phyloP scores from a whole-genome alignment of 2,329 filamentous ascomycete species.

The Tolypocladium ophioglossoides region DNA sequence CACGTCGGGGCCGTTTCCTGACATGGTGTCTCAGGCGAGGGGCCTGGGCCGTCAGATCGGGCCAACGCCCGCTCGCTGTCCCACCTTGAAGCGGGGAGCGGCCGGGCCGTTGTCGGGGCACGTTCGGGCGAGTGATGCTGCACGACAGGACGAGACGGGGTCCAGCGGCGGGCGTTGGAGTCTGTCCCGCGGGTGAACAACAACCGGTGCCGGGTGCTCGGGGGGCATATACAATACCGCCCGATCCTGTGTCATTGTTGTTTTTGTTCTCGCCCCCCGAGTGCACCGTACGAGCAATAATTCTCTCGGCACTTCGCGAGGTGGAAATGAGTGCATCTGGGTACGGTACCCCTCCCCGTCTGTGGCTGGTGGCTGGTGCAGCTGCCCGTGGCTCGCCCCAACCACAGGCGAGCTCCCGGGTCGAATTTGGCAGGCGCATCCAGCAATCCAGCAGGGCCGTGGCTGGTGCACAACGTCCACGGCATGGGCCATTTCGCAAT shows the following conservation, averaged over 20 bases:
- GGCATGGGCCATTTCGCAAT: background rate
- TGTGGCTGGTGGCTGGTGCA: background rate
- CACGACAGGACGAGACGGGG: too few species aligned
- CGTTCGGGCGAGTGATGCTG: background rate
- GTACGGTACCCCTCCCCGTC: background rate
- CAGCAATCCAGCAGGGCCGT: background rate
- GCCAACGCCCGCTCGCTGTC: background rate
- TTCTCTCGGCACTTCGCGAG: too few species aligned
- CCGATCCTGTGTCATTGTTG: too few species aligned
- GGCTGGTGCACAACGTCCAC: slow-evolving; percentile 4
- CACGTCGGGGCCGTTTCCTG: background rate
- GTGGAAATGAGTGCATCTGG: too few species aligned
- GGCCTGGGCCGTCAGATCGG: background rate
- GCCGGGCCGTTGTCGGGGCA: background rate
- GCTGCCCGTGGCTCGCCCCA: background rate
- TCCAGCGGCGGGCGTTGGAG: too few species aligned
- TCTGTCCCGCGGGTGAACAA: too few species aligned
- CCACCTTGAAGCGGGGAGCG: background rate
- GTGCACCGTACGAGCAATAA: too few species aligned
- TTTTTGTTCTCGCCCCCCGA: too few species aligned
- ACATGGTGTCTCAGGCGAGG: background rate
- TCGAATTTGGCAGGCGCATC: slow-evolving; percentile 4
- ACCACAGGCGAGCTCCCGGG: background rate
- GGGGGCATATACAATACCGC: too few species aligned
- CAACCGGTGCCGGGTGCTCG: too few species aligned